Conservation (phyloP, 441 rosid species). For the Eruca vesicaria region DNA sequence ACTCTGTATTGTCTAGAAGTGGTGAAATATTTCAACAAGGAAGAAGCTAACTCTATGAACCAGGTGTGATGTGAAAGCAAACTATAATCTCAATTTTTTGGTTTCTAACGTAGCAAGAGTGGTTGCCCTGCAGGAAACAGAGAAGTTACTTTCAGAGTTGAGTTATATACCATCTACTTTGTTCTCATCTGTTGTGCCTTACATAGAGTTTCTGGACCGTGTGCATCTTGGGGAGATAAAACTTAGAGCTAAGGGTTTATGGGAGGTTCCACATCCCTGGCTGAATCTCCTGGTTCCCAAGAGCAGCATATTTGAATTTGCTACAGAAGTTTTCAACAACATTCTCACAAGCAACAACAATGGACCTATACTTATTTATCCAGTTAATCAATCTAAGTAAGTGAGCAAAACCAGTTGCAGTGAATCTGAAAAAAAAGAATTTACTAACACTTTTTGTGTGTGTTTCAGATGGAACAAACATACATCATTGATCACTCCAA, state of each 20-base stretch:
- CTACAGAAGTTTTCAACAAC: constrained; percentile 59
- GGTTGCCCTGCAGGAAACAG: constrained; percentile 47
- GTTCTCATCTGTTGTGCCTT: constrained; percentile 63
- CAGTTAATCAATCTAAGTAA: constrained; percentile 78
- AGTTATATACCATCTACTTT: constrained; percentile 68
- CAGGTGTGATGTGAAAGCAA: constrained; percentile 41
- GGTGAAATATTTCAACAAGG: constrained; percentile 67
- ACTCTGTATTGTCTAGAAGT: constrained; percentile 83
- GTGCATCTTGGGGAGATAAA: constrained; percentile 68
- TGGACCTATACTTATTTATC: constrained; percentile 87
- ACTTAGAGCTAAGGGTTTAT: constrained; percentile 68
- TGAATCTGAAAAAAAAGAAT: constrained; percentile 3
- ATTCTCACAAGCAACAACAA: constrained; percentile 60
- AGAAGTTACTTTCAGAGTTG: constrained; percentile 57
- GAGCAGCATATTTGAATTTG: constrained; percentile 56
- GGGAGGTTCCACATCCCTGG: constrained; percentile 99
- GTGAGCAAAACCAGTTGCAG: constrained; percentile 3
- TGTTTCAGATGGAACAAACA: constrained; percentile 73
- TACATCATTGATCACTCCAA: constrained; percentile 72
- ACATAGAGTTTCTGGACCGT: constrained; percentile 73
- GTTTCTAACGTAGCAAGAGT: constrained; percentile 21
- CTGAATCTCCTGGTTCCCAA: constrained; percentile 75
- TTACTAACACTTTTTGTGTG: neutral
- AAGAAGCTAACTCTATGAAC: constrained; percentile 40
- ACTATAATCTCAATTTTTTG: neutral